Percentiles rank a stretch among this genome's conserved stretches.
Evolutionary conservation across 108 stramenopile genomes (phyloP).

Genomic region (Nitzschia palea): DNA sequence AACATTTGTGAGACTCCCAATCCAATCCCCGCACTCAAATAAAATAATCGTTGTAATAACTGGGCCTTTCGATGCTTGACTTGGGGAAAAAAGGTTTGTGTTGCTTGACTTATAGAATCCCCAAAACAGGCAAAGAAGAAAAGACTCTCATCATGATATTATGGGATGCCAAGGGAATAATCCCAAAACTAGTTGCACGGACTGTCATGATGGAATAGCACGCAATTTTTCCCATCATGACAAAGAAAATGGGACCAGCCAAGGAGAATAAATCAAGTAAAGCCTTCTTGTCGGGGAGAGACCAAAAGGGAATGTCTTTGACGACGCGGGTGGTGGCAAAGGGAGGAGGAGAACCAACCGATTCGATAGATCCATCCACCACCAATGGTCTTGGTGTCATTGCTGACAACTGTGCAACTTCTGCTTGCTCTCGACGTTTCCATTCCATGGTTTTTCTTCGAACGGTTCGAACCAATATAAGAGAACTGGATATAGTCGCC

Average conservation of each 20-base stretch:
- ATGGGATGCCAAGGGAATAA: slow-evolving; percentile 77
- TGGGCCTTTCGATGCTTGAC: slow-evolving; percentile 33
- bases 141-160: slow-evolving; percentile 88
- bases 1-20: slow-evolving; percentile 16
- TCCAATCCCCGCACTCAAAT: slow-evolving; percentile 17
- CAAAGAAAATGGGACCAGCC: slow-evolving; percentile 86
- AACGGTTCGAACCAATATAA: slow-evolving; percentile 54
- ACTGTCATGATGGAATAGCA: slow-evolving; percentile 83
- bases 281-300: slow-evolving; percentile 55
- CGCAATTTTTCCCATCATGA: slow-evolving; percentile 72
- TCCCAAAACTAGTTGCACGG: slow-evolving; percentile 70
- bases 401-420: background rate
- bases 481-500: slow-evolving; percentile 49
- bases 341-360: background rate
- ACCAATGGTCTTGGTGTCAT: slow-evolving; percentile 3
- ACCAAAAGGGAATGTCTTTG: slow-evolving; percentile 50
- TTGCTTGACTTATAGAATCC: slow-evolving; percentile 81
- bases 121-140: slow-evolving; percentile 93
- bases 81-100: slow-evolving; percentile 88
- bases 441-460: slow-evolving; percentile 48
- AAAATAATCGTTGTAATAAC: slow-evolving; percentile 26
- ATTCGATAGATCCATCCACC: background rate
- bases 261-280: slow-evolving; percentile 61
- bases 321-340: background rate
- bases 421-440: slow-evolving; percentile 41